A percentile compares a stretch with the other conserved stretches of the same genome.
Evolutionary conservation across 2,329 filamentous ascomycete species (phyloP).

Genomic region (Fusarium compactum): DNA sequence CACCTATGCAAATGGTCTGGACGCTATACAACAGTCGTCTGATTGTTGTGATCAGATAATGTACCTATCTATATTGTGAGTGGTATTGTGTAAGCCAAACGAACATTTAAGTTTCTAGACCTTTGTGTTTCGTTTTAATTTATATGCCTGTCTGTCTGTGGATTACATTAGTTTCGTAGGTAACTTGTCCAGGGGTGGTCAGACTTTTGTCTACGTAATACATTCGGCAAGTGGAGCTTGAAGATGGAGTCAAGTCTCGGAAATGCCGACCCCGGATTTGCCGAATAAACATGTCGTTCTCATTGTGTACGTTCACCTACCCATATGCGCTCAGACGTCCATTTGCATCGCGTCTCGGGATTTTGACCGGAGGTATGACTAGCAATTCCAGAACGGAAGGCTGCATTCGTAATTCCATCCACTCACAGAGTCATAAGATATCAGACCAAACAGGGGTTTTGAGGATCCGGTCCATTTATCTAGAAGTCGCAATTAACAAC

Average conservation of each 20-base stretch:
- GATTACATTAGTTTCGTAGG: neutral
- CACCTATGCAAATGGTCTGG: neutral
- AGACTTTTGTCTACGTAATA: neutral
- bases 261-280: neutral
- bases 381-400: neutral
- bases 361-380: neutral
- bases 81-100: neutral
- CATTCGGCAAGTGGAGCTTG: neutral
- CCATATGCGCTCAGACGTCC: neutral
- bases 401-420: neutral
- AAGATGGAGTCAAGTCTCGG: neutral
- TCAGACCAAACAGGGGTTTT: neutral
- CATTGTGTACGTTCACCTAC: neutral
- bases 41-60: too few species aligned
- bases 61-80: too few species aligned
- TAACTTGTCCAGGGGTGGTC: neutral
- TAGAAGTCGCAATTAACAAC: neutral
- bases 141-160: neutral
- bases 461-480: neutral
- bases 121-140: neutral
- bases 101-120: neutral
- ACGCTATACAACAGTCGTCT: neutral
- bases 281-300: neutral
- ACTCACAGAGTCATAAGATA: neutral
- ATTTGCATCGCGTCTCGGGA: neutral